phyloP scores from a whole-genome alignment of 2,329 filamentous ascomycete species.

The Ilyonectria destructans region DNA sequence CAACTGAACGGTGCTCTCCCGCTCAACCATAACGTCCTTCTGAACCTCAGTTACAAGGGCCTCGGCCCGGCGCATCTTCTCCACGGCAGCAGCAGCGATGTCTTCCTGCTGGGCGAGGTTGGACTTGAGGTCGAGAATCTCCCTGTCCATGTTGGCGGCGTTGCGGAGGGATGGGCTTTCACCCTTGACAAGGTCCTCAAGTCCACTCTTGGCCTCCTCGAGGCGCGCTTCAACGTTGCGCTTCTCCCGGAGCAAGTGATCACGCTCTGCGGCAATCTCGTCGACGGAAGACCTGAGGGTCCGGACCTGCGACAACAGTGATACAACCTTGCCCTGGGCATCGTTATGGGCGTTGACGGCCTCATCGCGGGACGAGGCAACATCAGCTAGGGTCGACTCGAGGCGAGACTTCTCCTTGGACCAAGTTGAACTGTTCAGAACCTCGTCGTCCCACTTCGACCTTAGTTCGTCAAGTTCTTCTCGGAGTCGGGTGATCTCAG shows the following conservation, averaged over 20 bases:
- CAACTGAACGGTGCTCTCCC: conserved; percentile 85
- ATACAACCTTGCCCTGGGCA: conserved; percentile 93
- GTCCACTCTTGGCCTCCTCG: conserved; percentile 87
- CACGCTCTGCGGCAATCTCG: conserved; percentile 88
- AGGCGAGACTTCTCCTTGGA: conserved; percentile 96
- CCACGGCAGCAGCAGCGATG: conserved; percentile 89
- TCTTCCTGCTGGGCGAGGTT: conserved; percentile 94
- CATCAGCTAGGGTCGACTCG: conserved; percentile 89
- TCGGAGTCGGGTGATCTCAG: conserved; percentile 89
- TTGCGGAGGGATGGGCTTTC: conserved; percentile 92
- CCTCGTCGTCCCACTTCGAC: conserved; percentile 98
- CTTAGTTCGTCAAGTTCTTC: conserved; percentile 96
- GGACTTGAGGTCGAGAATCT: conserved; percentile 91
- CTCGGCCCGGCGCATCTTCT: conserved; percentile 97
- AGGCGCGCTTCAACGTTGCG: conserved; percentile 88
- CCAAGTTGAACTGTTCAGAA: conserved; percentile 97
- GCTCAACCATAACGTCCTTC: conserved; percentile 90
- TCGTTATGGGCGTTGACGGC: conserved; percentile 95
- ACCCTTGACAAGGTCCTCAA: conserved; percentile 89
- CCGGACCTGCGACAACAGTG: conserved; percentile 90
- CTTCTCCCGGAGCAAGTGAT: conserved; percentile 90
- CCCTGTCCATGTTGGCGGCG: conserved; percentile 89
- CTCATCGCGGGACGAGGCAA: conserved; percentile 93
- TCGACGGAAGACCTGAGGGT: conserved; percentile 87
- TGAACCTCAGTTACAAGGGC: conserved; percentile 90